Conservation (phyloP, 2,329 filamentous ascomycete species). For the Hymenoscyphus infarciens region DNA sequence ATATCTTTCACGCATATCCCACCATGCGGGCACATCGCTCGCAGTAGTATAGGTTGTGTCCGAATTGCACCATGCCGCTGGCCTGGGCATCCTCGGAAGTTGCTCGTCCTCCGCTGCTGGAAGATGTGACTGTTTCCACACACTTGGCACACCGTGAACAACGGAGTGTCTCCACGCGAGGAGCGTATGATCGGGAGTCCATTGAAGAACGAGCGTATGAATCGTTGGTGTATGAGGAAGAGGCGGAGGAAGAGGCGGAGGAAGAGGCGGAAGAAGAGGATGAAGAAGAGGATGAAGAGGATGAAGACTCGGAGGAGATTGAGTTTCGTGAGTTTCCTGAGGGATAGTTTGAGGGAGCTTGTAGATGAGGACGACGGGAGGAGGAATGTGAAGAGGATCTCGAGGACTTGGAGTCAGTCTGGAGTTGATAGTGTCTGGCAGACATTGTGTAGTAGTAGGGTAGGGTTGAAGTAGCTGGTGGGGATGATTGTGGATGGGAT, state of each 20-base stretch:
- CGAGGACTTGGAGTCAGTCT: too few relatives aligned
- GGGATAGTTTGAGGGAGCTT: slow-evolving; percentile 12
- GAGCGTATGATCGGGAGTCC: slow-evolving; percentile 17
- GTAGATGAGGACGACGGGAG: slow-evolving; percentile 17
- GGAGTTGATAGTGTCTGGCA: too few relatives aligned
- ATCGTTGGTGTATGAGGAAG: slow-evolving; percentile 18
- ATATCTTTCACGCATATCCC: slow-evolving; percentile 53
- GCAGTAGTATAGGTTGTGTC: slow-evolving; percentile 65
- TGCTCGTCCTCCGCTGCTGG: slow-evolving; percentile 18
- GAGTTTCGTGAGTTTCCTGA: slow-evolving; percentile 17
- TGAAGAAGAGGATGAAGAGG: slow-evolving; percentile 22
- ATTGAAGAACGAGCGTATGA: slow-evolving; percentile 16
- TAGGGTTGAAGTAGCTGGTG: not conserved
- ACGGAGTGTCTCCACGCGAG: slow-evolving; percentile 53
- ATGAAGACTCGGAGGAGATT: slow-evolving; percentile 25
- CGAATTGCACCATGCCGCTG: slow-evolving; percentile 62
- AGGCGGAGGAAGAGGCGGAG: slow-evolving; percentile 23
- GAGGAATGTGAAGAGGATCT: slow-evolving; percentile 9
- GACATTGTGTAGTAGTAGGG: not conserved
- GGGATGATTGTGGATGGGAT: not conserved
- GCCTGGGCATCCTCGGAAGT: slow-evolving; percentile 53
- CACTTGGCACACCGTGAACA: slow-evolving; percentile 60
- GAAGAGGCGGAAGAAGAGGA: slow-evolving; percentile 24
- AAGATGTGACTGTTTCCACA: slow-evolving; percentile 53
- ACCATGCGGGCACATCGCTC: slow-evolving; percentile 60